A percentile compares a stretch with the other conserved stretches of the same genome.
Evolutionary conservation across 1,284 basidiomycete genomes (phyloP).

Genomic region (Ustilago curta): DNA sequence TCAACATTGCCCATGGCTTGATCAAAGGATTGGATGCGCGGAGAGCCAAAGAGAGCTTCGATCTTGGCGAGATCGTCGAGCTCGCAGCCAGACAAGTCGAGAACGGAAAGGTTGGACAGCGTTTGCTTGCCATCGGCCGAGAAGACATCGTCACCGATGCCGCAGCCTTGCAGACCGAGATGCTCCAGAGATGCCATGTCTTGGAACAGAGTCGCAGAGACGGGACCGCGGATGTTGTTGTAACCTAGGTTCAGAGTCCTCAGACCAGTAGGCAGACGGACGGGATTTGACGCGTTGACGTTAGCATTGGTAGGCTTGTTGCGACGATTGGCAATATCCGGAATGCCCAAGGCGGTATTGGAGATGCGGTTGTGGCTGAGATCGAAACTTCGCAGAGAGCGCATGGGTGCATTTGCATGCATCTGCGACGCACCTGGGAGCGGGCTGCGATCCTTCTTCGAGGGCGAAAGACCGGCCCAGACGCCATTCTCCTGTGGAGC

Average conservation of each 20-base stretch:
- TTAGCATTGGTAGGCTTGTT: constrained; percentile 10
- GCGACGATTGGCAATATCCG: constrained; percentile 35
- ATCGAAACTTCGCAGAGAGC: constrained; percentile 47
- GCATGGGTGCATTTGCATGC: constrained; percentile 33
- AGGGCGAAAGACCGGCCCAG: constrained; percentile 53
- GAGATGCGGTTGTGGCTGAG: constrained; percentile 57
- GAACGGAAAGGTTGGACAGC: constrained; percentile 35
- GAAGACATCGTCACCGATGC: constrained; percentile 59
- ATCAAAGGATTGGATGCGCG: constrained; percentile 36
- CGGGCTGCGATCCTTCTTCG: constrained; percentile 41
- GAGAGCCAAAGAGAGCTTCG: constrained; percentile 56
- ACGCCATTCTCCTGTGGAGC: constrained; percentile 49
- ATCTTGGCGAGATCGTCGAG: constrained; percentile 52
- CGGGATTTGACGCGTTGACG: not conserved
- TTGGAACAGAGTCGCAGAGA: constrained; percentile 43
- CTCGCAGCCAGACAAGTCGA: constrained; percentile 61
- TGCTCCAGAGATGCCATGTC: constrained; percentile 42
- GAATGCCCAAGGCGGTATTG: constrained; percentile 49
- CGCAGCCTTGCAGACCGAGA: constrained; percentile 58
- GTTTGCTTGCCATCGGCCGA: constrained; percentile 18
- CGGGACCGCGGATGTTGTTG: constrained; percentile 58
- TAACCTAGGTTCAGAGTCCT: constrained; percentile 51
- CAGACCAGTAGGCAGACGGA: constrained; percentile 49
- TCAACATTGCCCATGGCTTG: constrained; percentile 32
- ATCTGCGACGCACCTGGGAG: constrained; percentile 1